phyloP scores from a whole-genome alignment of 371 early-diverging fungal species.

The Saksenaea vasiformis region DNA sequence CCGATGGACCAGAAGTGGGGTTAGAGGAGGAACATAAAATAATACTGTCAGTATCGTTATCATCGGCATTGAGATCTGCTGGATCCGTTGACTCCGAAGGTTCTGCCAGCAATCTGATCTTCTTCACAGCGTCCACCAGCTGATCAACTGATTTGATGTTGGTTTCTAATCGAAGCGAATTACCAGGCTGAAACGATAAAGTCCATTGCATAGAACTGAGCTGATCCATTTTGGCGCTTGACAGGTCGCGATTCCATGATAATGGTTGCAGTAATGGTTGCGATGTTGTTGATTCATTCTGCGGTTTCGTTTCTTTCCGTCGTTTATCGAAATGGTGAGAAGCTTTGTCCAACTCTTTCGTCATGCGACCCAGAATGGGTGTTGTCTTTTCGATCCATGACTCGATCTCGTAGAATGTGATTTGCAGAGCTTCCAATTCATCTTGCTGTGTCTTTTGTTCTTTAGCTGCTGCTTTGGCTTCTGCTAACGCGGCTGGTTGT shows the following conservation, averaged over 20 bases:
- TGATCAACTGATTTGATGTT: constrained; percentile 54
- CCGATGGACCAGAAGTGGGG: not conserved
- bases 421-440: constrained; percentile 49
- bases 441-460: constrained; percentile 39
- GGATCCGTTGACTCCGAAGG: constrained; percentile 1
- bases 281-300: not conserved
- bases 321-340: constrained; percentile 42
- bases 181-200: constrained; percentile 43
- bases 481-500: constrained; percentile 4
- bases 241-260: not conserved
- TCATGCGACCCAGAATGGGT: constrained; percentile 47
- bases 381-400: constrained; percentile 54
- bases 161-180: constrained; percentile 45
- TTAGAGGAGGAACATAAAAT: not conserved
- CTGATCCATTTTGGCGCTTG: constrained; percentile 1
- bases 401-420: constrained; percentile 56
- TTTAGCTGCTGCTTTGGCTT: constrained; percentile 36
- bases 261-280: not conserved
- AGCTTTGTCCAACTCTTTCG: constrained; percentile 50
- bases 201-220: constrained; percentile 44
- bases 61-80: not conserved
- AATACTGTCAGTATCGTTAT: not conserved
- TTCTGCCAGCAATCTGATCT: constrained; percentile 35
- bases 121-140: constrained; percentile 49
- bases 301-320: constrained; percentile 14